These are phyloP conservation scores for Ramalina peruviana DNA, from an alignment of 495 filamentous ascomycete genomes.

Conservation along the genomic window DNA sequence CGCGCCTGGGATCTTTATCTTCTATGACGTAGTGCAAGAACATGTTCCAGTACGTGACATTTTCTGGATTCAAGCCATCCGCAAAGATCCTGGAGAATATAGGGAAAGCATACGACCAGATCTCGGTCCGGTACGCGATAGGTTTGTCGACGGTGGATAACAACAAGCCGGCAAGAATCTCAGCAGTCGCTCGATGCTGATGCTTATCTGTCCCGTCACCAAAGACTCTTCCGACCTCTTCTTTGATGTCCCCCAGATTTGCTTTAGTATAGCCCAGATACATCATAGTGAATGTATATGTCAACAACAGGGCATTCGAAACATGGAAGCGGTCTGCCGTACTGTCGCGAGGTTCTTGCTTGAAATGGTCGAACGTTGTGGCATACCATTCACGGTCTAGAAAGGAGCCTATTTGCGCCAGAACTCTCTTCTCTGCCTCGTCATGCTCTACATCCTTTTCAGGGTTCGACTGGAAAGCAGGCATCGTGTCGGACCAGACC, in stretches of 20 bases:
- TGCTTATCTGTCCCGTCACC: constrained; percentile 95
- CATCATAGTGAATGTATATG: constrained; percentile 80
- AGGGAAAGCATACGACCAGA: constrained; percentile 86
- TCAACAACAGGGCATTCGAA: constrained; percentile 68
- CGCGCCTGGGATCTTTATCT: constrained; percentile 73
- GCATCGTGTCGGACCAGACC: constrained; percentile 82
- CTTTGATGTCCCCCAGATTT: constrained; percentile 77
- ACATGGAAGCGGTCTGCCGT: constrained; percentile 77
- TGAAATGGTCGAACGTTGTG: constrained; percentile 80
- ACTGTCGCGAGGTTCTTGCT: constrained; percentile 87
- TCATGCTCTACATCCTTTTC: constrained; percentile 65
- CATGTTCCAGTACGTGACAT: constrained; percentile 83
- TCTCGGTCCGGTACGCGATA: constrained; percentile 48
- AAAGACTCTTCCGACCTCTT: constrained; percentile 57
- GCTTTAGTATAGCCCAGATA: constrained; percentile 56
- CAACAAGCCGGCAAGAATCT: constrained; percentile 80
- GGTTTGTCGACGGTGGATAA: constrained; percentile 58
- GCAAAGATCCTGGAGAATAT: constrained; percentile 74
- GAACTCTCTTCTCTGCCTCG: constrained; percentile 58
- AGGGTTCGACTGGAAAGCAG: constrained; percentile 56
- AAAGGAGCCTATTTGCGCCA: constrained; percentile 67
- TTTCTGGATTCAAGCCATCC: constrained; percentile 88
- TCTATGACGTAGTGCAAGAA: constrained; percentile 78
- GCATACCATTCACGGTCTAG: constrained; percentile 77
- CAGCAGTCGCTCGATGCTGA: constrained; percentile 88